phyloP scores from a whole-genome alignment of 2,329 filamentous ascomycete species.

The Pseudogymnoascus destructans region DNA sequence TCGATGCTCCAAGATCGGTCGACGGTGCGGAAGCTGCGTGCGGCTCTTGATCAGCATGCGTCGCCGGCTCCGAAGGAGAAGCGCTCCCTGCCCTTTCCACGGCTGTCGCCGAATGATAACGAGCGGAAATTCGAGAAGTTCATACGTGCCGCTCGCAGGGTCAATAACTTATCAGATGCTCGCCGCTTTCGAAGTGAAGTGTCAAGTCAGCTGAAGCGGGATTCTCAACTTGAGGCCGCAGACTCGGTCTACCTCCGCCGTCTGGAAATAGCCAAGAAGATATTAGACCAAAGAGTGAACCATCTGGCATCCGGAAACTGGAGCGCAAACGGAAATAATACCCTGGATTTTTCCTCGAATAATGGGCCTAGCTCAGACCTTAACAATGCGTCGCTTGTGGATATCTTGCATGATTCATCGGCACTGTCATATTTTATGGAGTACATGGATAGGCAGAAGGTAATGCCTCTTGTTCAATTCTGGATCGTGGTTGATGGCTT shows the following conservation, averaged over 20 bases:
- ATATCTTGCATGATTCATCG: slow-evolving; percentile 79
- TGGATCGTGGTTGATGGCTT: slow-evolving; percentile 98
- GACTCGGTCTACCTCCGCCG: slow-evolving; percentile 80
- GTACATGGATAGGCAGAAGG: slow-evolving; percentile 84
- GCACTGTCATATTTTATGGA: slow-evolving; percentile 99
- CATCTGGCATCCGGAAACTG: slow-evolving; percentile 60
- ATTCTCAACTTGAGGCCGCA: slow-evolving; percentile 62
- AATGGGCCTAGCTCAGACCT: slow-evolving; percentile 37
- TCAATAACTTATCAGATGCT: slow-evolving; percentile 85
- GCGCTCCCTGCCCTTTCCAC: slow-evolving; percentile 59
- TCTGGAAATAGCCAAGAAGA: slow-evolving; percentile 78
- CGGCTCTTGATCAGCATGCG: slow-evolving; percentile 86
- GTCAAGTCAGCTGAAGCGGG: slow-evolving; percentile 78
- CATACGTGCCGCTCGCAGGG: slow-evolving; percentile 74
- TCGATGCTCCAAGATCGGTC: slow-evolving; percentile 89
- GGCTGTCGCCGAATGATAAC: slow-evolving; percentile 67
- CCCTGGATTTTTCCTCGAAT: background rate
- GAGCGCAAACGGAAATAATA: slow-evolving; percentile 18
- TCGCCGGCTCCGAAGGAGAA: slow-evolving; percentile 58
- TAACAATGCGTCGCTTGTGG: slow-evolving; percentile 63
- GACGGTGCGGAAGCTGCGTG: slow-evolving; percentile 80
- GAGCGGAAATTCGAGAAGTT: slow-evolving; percentile 93
- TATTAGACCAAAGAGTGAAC: slow-evolving; percentile 80
- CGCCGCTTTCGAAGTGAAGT: slow-evolving; percentile 86
- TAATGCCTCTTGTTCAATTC: slow-evolving; percentile 89